Evolutionary conservation across 495 filamentous ascomycete species (phyloP).

Genomic region (Bacidia rubella): DNA sequence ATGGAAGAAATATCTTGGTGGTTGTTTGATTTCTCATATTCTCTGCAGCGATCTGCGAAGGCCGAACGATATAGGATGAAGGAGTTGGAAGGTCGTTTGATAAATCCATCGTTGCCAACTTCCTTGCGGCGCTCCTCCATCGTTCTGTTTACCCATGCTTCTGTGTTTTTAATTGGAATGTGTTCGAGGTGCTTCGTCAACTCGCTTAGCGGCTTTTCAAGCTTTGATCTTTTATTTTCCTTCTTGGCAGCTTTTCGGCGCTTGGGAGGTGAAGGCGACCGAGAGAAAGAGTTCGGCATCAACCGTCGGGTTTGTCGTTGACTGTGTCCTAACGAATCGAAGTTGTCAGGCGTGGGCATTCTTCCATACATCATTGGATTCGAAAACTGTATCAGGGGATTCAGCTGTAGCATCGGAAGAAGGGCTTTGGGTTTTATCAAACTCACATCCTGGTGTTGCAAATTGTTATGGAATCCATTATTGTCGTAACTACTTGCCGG

Average conservation of each 20-base stretch:
- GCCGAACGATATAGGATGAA: constrained; percentile 98
- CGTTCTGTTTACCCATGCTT: constrained; percentile 63
- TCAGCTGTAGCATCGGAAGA: neutral
- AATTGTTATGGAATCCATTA: neutral
- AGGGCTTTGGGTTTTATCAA: neutral
- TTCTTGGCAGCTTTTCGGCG: constrained; percentile 18
- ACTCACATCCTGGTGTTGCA: constrained; percentile 13
- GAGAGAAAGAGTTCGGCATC: constrained; percentile 2
- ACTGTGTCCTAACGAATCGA: constrained; percentile 5
- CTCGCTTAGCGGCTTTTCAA: constrained; percentile 61
- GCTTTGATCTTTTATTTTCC: constrained; percentile 30
- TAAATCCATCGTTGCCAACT: constrained; percentile 61
- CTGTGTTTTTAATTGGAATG: constrained; percentile 64
- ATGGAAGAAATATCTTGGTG: constrained; percentile 85
- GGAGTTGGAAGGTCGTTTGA: constrained; percentile 92
- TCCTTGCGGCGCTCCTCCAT: constrained; percentile 50
- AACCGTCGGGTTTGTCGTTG: constrained; percentile 5
- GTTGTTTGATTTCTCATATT: constrained; percentile 75
- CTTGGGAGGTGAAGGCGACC: constrained; percentile 23
- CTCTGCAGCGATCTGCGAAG: constrained; percentile 74
- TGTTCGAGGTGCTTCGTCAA: constrained; percentile 53
- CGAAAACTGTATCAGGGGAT: constrained; percentile 8
- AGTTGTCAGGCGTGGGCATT: constrained; percentile 10
- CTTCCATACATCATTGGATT: constrained; percentile 11
- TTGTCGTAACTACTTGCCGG: constrained; percentile 6